Percentiles rank a stretch among this genome's conserved stretches.
Evolutionary conservation across 257 asterid genomes (phyloP).

Genomic region (Ligustrum vulgare): DNA sequence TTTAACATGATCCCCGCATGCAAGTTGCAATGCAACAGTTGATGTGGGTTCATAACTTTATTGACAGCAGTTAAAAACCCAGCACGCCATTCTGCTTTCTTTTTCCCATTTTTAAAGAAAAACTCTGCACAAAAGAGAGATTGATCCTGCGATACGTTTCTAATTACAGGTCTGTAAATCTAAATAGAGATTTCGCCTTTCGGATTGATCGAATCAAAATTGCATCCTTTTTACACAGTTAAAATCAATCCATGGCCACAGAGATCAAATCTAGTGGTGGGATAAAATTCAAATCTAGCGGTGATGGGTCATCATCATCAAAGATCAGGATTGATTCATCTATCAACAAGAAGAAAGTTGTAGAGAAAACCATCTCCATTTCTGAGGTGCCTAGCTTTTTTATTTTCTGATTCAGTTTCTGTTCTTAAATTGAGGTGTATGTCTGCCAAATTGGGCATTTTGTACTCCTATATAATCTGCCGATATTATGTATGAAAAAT

Average conservation of each 20-base stretch:
- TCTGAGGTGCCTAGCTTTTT: conserved; percentile 31
- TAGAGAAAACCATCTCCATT: conserved; percentile 45
- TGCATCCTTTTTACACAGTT: not conserved
- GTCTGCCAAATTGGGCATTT: not conserved
- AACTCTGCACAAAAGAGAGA: not conserved
- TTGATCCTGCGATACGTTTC: not conserved
- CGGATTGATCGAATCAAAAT: not conserved
- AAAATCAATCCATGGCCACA: conserved; percentile 46
- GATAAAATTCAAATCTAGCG: conserved; percentile 38
- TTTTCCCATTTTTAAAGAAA: not conserved
- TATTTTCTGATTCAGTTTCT: not conserved
- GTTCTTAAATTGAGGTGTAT: not conserved
- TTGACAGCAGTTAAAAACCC: not conserved
- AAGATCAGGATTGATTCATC: conserved; percentile 53
- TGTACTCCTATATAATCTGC: not conserved
- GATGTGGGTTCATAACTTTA: not conserved
- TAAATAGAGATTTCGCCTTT: not conserved
- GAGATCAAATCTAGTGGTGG: conserved; percentile 48
- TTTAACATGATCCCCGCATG: not conserved
- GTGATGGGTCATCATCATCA: conserved; percentile 52
- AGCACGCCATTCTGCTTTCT: not conserved
- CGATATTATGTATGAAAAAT: not conserved
- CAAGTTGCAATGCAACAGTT: conserved; percentile 4
- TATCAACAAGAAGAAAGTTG: conserved; percentile 45
- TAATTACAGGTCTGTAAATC: not conserved